phyloP scores from a whole-genome alignment of 2,329 filamentous ascomycete genomes.

The Beauveria varroae region DNA sequence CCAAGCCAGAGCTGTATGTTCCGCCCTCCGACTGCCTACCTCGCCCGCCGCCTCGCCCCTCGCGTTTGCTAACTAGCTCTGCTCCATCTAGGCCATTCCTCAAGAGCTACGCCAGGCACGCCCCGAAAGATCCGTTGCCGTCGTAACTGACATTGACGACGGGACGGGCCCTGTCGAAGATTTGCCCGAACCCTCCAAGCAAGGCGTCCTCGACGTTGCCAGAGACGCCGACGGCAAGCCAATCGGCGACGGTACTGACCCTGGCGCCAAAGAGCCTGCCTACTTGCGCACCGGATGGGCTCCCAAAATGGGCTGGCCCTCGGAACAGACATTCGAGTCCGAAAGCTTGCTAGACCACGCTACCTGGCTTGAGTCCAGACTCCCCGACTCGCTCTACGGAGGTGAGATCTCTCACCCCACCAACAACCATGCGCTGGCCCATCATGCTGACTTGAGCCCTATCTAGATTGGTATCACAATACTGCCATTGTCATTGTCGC shows the following conservation, averaged over 20 bases:
- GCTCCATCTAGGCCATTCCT: constrained; percentile 26
- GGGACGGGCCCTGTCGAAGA: constrained; percentile 64
- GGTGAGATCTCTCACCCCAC: constrained; percentile 38
- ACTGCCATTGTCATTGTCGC: constrained; percentile 89
- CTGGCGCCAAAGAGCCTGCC: constrained; percentile 42
- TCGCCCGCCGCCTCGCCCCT: background rate
- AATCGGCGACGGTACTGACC: constrained; percentile 41
- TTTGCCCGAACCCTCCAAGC: constrained; percentile 67
- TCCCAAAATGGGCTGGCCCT: constrained; percentile 69
- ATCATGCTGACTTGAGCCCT: background rate
- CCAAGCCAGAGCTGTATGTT: constrained; percentile 66
- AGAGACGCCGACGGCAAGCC: constrained; percentile 42
- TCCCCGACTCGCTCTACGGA: constrained; percentile 87
- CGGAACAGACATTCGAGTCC: constrained; percentile 46
- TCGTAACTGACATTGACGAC: constrained; percentile 75
- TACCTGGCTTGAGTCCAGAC: constrained; percentile 73
- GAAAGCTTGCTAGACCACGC: constrained; percentile 78
- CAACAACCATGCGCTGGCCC: background rate
- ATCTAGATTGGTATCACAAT: constrained; percentile 93
- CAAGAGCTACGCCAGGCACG: constrained; percentile 28
- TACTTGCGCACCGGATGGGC: constrained; percentile 70
- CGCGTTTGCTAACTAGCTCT: background rate
- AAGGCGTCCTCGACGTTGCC: constrained; percentile 52
- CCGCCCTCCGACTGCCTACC: background rate
- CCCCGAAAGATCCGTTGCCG: constrained; percentile 52